phyloP scores from a whole-genome alignment of 1,139 yeast genomes.

The Blastobotrys persicus region DNA sequence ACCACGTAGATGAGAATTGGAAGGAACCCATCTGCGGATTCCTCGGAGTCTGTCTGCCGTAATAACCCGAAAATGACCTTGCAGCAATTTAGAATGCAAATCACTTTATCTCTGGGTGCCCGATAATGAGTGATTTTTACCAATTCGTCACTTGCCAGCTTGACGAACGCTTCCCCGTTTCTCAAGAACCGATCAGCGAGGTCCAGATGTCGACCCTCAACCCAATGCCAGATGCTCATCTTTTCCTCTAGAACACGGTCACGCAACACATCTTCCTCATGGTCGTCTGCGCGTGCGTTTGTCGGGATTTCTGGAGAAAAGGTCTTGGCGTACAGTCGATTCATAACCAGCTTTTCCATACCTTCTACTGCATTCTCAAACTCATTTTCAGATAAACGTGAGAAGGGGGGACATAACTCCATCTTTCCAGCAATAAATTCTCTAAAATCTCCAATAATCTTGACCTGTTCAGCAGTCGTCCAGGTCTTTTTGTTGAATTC shows the following conservation, averaged over 20 bases:
- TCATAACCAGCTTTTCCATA: slow-evolving; percentile 88
- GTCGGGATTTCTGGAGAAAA: slow-evolving; percentile 73
- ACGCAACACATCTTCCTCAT: slow-evolving; percentile 57
- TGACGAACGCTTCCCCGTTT: slow-evolving; percentile 58
- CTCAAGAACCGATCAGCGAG: slow-evolving; percentile 50
- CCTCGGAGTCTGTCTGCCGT: slow-evolving; percentile 62
- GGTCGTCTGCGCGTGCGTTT: slow-evolving; percentile 47
- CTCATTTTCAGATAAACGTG: slow-evolving; percentile 56
- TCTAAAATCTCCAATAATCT: slow-evolving; percentile 68
- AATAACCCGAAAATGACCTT: slow-evolving; percentile 87
- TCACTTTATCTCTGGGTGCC: slow-evolving; percentile 93
- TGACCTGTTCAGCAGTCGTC: slow-evolving; percentile 73
- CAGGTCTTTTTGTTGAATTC: slow-evolving; percentile 74
- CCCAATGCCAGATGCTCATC: slow-evolving; percentile 67
- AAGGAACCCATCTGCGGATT: slow-evolving; percentile 90
- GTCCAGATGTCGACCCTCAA: slow-evolving; percentile 78
- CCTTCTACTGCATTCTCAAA: slow-evolving; percentile 84
- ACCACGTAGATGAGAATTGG: slow-evolving; percentile 82
- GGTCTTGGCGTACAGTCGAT: slow-evolving; percentile 71
- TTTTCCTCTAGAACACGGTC: slow-evolving; percentile 60
- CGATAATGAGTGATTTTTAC: slow-evolving; percentile 75
- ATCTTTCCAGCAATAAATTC: slow-evolving; percentile 63
- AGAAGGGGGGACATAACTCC: slow-evolving; percentile 68
- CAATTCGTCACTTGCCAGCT: slow-evolving; percentile 65
- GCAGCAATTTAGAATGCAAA: slow-evolving; percentile 86